These are phyloP conservation scores for Phytophthora boehmeriae DNA, from an alignment of 352 stramenopile genomes.

Conservation along the genomic window DNA sequence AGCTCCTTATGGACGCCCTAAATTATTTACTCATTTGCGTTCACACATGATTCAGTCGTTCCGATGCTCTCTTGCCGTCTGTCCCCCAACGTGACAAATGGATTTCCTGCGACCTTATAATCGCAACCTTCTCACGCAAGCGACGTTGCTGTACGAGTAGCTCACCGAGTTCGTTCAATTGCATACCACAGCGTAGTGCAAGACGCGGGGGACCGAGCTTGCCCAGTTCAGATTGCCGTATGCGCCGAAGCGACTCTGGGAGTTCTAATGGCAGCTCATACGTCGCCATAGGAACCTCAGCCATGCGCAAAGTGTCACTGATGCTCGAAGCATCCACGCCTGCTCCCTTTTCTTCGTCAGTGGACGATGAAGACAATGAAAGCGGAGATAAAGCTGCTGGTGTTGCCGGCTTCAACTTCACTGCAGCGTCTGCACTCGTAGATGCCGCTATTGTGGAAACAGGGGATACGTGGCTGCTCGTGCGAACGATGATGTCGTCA, in stretches of 20 bases:
- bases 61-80: neutral
- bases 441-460: neutral
- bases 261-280: slow-evolving; percentile 75
- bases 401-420: slow-evolving; percentile 9
- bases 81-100: slow-evolving; percentile 56
- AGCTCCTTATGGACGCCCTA: slow-evolving; percentile 37
- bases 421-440: slow-evolving; percentile 1
- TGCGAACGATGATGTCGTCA: slow-evolving; percentile 53
- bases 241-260: slow-evolving; percentile 44
- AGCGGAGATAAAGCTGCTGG: neutral
- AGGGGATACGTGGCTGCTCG: slow-evolving; percentile 9
- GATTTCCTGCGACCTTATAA: slow-evolving; percentile 48
- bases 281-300: slow-evolving; percentile 52
- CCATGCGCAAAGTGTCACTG: neutral
- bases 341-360: slow-evolving; percentile 17
- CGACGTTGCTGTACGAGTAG: slow-evolving; percentile 50
- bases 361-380: slow-evolving; percentile 20
- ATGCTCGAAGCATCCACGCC: slow-evolving; percentile 6
- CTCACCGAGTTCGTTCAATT: slow-evolving; percentile 46
- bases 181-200: slow-evolving; percentile 57
- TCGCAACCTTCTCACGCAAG: slow-evolving; percentile 40
- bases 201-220: slow-evolving; percentile 61
- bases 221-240: slow-evolving; percentile 46
- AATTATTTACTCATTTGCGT: slow-evolving; percentile 38
- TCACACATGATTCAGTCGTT: neutral